Evolutionary conservation across 768 basidiomycete species (phyloP).

Genomic region (Candolleomyces eurysporus): DNA sequence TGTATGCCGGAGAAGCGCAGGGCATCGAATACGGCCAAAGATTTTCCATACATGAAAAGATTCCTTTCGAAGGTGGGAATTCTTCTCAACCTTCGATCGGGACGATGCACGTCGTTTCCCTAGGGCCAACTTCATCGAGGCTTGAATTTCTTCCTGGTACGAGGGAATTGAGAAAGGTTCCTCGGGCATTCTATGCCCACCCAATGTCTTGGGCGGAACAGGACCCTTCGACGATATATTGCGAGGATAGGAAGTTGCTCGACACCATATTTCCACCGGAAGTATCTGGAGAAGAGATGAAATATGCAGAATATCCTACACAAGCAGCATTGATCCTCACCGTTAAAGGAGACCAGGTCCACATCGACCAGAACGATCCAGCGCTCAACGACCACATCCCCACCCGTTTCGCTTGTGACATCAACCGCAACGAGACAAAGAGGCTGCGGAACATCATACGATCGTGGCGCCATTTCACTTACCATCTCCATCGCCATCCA

Average conservation of each 20-base stretch:
- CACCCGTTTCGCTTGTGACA: conserved; percentile 4
- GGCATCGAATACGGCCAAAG: conserved; percentile 25
- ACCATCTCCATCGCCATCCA: conserved; percentile 25
- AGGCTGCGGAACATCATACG: conserved; percentile 18
- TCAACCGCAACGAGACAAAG: conserved; percentile 10
- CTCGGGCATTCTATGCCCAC: conserved; percentile 24
- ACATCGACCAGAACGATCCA: conserved; percentile 23
- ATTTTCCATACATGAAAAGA: conserved; percentile 21
- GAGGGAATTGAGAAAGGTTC: conserved; percentile 6
- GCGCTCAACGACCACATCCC: conserved; percentile 19
- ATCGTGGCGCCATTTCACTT: conserved; percentile 22
- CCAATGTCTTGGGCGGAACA: conserved; percentile 11
- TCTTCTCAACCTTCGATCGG: conserved; percentile 21
- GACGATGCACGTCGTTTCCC: conserved; percentile 17
- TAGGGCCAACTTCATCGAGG: conserved; percentile 20
- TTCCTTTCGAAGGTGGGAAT: conserved; percentile 18
- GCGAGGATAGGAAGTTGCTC: conserved; percentile 24
- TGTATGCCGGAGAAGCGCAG: conserved; percentile 29
- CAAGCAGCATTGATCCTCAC: conserved; percentile 20
- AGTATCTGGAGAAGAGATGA: conserved; percentile 7
- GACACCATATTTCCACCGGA: conserved; percentile 17
- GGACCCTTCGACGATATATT: conserved; percentile 19
- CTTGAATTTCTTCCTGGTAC: conserved; percentile 7
- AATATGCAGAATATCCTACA: conserved; percentile 14
- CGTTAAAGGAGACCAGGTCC: conserved; percentile 17